Conservation (phyloP, 345 rosid species). For the Raphanus raphanistrum region DNA sequence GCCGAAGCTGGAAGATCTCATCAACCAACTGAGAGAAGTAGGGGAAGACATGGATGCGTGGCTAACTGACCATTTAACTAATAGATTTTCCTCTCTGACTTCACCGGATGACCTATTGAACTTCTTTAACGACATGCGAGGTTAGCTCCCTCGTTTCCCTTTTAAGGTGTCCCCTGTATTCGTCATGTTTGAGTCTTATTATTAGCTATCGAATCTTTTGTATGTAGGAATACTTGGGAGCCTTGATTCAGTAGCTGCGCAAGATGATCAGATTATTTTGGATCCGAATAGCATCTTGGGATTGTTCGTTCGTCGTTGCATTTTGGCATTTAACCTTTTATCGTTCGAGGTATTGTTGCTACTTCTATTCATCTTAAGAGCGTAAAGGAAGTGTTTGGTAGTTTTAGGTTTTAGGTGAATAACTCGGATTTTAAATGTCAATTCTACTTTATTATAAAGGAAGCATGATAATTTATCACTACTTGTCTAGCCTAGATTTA, state of each 20-base stretch:
- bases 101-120: conserved; percentile 80
- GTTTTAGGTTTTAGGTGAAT: not conserved
- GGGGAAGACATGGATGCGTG: conserved; percentile 62
- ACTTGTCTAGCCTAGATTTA: not conserved
- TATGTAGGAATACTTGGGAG: conserved; percentile 70
- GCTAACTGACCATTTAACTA: conserved; percentile 66
- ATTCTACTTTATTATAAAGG: not conserved
- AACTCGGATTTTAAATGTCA: not conserved
- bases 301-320: conserved; percentile 84
- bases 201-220: conserved; percentile 4
- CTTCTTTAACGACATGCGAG: conserved; percentile 82
- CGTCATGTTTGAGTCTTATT: conserved; percentile 9
- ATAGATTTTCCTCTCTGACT: conserved; percentile 60
- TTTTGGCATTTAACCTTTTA: conserved; percentile 74
- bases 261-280: conserved; percentile 78
- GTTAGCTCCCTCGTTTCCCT: conserved; percentile 39
- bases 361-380: not conserved
- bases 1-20: conserved; percentile 74
- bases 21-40: conserved; percentile 65
- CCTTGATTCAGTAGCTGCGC: conserved; percentile 61
- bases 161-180: not conserved
- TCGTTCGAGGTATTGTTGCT: conserved; percentile 70
- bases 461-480: not conserved
- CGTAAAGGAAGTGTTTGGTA: not conserved
- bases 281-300: conserved; percentile 86